Percentiles rank a stretch among this genome's conserved stretches.
These are phyloP conservation scores for Areca catechu DNA, from an alignment of 176 grass and related monocot species.

Conservation along the genomic window DNA sequence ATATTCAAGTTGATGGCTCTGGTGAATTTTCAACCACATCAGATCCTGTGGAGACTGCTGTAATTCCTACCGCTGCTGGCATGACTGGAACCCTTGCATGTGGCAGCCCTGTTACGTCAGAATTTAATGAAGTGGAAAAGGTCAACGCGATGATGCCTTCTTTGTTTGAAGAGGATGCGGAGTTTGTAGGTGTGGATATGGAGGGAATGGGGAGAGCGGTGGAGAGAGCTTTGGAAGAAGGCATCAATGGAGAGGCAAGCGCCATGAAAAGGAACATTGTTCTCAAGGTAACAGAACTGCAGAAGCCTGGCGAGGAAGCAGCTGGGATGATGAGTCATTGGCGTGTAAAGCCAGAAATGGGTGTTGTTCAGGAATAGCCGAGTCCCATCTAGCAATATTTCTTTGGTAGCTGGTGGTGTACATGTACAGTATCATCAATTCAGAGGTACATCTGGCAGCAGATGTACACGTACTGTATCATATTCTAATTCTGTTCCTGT, in stretches of 20 bases:
- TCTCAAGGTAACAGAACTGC: conserved; percentile 1
- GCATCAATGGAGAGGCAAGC: neutral
- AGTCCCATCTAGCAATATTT: neutral
- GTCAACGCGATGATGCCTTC: neutral
- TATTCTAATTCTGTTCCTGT: neutral
- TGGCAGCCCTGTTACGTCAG: neutral
- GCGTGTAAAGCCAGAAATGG: conserved; percentile 20
- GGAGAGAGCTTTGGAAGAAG: neutral
- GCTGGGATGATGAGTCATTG: conserved; percentile 7
- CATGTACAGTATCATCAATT: conserved; percentile 7
- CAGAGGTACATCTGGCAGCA: neutral
- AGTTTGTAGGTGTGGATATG: conserved; percentile 23
- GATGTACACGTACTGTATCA: neutral
- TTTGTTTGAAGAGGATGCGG: conserved; percentile 23
- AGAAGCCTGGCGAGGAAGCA: neutral
- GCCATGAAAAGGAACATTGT: conserved; percentile 12
- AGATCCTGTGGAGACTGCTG: neutral
- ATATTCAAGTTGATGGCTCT: conserved; percentile 14
- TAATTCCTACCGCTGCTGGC: neutral
- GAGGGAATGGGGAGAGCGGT: conserved; percentile 4
- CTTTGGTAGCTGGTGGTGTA: neutral
- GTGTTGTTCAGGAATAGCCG: conserved; percentile 21
- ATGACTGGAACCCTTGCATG: neutral
- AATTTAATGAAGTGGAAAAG: neutral
- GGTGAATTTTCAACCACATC: neutral